Conservation (phyloP, 2,329 filamentous ascomycete genomes). For the Teratosphaeria zuluensis region DNA sequence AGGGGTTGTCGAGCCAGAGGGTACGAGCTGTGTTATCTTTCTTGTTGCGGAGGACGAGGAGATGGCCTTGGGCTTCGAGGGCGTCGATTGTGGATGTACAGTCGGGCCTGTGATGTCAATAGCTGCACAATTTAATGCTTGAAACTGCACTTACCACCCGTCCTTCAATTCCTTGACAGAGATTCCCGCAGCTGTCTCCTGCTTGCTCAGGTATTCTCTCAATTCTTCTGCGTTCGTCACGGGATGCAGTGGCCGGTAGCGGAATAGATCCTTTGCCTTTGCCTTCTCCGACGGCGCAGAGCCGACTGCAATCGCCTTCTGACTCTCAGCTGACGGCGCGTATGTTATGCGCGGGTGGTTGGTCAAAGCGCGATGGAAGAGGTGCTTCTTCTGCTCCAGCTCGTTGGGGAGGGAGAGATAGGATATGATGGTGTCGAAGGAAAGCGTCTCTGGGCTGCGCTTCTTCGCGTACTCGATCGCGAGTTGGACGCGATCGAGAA, state of each 20-base stretch:
- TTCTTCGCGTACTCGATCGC: slow-evolving; percentile 73
- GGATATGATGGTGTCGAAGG: slow-evolving; percentile 65
- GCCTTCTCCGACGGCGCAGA: slow-evolving; percentile 4
- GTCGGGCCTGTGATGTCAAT: slow-evolving; percentile 39
- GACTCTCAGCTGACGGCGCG: slow-evolving; percentile 54
- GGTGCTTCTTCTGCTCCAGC: slow-evolving; percentile 15
- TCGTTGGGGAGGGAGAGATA: slow-evolving; percentile 61
- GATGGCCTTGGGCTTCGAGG: slow-evolving; percentile 66
- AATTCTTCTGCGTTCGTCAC: slow-evolving; percentile 71
- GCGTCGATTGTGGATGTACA: slow-evolving; percentile 69
- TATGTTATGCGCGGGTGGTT: slow-evolving; percentile 48
- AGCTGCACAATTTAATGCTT: not conserved
- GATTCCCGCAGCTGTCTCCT: slow-evolving; percentile 71
- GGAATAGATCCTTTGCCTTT: slow-evolving; percentile 57
- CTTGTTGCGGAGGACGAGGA: slow-evolving; percentile 81
- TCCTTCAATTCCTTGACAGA: slow-evolving; percentile 87
- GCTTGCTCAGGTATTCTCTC: slow-evolving; percentile 69
- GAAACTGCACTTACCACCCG: slow-evolving; percentile 55
- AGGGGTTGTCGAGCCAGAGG: slow-evolving; percentile 79
- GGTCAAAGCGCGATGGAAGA: not conserved
- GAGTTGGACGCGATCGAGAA: slow-evolving; percentile 81
- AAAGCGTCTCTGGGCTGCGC: slow-evolving; percentile 53
- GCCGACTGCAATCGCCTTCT: slow-evolving; percentile 20
- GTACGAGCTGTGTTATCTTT: slow-evolving; percentile 81
- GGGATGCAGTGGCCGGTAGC: slow-evolving; percentile 73